A percentile compares a stretch with the other conserved stretches of the same genome.
Conservation (phyloP, 306 rosid species). For the Begonia peltatifolia region DNA sequence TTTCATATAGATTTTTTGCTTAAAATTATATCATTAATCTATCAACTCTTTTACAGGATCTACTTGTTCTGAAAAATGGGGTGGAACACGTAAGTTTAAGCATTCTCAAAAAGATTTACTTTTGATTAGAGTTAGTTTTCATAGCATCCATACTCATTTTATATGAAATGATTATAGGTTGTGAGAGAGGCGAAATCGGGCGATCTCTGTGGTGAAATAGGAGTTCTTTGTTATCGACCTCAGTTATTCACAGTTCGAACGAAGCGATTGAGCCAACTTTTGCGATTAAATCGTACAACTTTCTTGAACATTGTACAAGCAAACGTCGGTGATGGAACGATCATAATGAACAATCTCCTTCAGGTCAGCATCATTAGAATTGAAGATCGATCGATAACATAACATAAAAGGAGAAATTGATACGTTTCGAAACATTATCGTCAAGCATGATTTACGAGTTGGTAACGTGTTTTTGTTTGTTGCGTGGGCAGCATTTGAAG, state of each 20-base stretch:
- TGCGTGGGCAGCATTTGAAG: constrained; percentile 54
- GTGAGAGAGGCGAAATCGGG: constrained; percentile 36
- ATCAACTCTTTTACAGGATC: constrained; percentile 29
- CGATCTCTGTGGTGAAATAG: constrained; percentile 56
- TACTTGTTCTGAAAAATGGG: constrained; percentile 30
- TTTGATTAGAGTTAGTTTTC: constrained; percentile 1
- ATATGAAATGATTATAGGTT: constrained; percentile 24
- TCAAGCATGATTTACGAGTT: not conserved
- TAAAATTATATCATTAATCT: constrained; percentile 3
- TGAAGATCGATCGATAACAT: constrained; percentile 31
- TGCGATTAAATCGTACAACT: constrained; percentile 58
- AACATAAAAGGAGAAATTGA: not conserved
- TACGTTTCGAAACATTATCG: no score
- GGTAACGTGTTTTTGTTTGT: not conserved
- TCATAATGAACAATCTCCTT: constrained; percentile 89
- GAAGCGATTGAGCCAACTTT: constrained; percentile 52
- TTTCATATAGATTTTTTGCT: not conserved
- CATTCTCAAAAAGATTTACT: constrained; percentile 1
- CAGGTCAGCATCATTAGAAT: constrained; percentile 57
- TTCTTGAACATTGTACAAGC: constrained; percentile 75
- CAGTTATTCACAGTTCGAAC: constrained; percentile 57
- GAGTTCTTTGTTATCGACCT: constrained; percentile 69
- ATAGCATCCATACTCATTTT: not conserved
- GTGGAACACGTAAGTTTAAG: constrained; percentile 33
- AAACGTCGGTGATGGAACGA: constrained; percentile 79